Percentiles rank a stretch among this genome's conserved stretches.
phyloP scores from a whole-genome alignment of 2,329 filamentous ascomycete genomes.

The Penicillium concentricum region DNA sequence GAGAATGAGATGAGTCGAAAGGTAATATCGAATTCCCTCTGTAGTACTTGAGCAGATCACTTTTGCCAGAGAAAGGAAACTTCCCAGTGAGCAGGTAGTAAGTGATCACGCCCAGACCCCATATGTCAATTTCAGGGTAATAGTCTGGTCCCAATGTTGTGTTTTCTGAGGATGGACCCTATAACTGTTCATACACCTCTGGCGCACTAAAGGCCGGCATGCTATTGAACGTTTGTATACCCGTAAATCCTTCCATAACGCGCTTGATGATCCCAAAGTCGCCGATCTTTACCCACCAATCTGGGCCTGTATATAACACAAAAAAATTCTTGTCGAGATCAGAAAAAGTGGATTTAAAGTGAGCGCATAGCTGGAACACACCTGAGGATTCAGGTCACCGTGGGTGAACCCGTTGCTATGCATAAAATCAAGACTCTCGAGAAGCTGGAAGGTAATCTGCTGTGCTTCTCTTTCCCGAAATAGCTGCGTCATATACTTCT shows the following conservation, averaged over 20 bases:
- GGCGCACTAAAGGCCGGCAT: conserved; percentile 10
- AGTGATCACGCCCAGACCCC: background rate
- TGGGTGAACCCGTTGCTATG: conserved; percentile 38
- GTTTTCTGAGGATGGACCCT: background rate
- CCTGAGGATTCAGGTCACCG: conserved; percentile 40
- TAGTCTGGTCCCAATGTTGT: background rate
- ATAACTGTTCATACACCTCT: background rate
- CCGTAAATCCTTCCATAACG: conserved; percentile 10
- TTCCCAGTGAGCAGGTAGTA: background rate
- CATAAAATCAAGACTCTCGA: conserved; percentile 37
- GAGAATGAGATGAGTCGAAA: background rate
- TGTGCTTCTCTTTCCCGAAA: conserved; percentile 29
- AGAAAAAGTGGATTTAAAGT: background rate
- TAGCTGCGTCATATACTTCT: conserved; percentile 22
- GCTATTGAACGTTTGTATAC: conserved; percentile 6
- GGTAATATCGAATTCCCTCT: background rate
- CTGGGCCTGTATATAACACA: conserved; percentile 22
- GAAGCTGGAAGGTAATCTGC: conserved; percentile 31
- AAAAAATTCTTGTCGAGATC: conserved; percentile 32
- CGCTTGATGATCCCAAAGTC: conserved; percentile 43
- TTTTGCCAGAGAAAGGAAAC: background rate
- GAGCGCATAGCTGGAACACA: conserved; percentile 12
- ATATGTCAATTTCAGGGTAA: background rate
- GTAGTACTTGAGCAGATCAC: background rate
- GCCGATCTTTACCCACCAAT: conserved; percentile 43